Evolutionary conservation across 768 basidiomycete genomes (phyloP).

Genomic region (Leccinum broughii): DNA sequence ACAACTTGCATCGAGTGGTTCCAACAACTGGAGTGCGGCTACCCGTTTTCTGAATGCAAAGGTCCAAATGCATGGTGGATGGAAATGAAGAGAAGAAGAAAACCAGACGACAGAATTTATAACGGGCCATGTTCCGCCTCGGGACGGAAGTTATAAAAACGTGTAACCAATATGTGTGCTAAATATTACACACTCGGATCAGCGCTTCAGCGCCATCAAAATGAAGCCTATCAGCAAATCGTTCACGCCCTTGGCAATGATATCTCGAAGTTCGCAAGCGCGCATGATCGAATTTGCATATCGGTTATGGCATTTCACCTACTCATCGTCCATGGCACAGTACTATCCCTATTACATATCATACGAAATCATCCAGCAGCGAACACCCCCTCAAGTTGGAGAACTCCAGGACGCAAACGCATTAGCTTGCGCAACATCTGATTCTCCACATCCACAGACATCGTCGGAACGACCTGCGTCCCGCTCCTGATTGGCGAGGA

Average conservation of each 20-base stretch:
- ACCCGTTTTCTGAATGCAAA: neutral
- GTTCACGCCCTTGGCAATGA: neutral
- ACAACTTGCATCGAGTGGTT: neutral
- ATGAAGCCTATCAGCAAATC: neutral
- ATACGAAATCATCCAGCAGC: constrained; percentile 14
- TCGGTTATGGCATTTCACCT: constrained; percentile 1
- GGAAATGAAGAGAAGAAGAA: neutral
- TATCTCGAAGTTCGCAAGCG: neutral
- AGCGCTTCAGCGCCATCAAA: neutral
- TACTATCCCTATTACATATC: constrained; percentile 21
- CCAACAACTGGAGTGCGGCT: neutral
- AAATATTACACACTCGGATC: constrained; percentile 7
- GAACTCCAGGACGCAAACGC: constrained; percentile 13
- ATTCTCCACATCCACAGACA: constrained; percentile 16
- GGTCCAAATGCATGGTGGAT: neutral
- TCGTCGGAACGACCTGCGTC: constrained; percentile 24
- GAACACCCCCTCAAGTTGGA: constrained; percentile 1
- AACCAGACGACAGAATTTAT: neutral
- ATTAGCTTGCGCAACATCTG: constrained; percentile 7
- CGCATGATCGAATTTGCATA: neutral
- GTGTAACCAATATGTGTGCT: neutral
- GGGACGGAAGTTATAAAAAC: constrained; percentile 1
- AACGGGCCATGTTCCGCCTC: neutral
- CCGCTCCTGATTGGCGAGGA: constrained; percentile 15
- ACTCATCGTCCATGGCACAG: constrained; percentile 12